Percentiles rank a stretch among this genome's conserved stretches.
Evolutionary conservation across 805 yeast genomes (phyloP).

Genomic region (Clavispora santaluciae): DNA sequence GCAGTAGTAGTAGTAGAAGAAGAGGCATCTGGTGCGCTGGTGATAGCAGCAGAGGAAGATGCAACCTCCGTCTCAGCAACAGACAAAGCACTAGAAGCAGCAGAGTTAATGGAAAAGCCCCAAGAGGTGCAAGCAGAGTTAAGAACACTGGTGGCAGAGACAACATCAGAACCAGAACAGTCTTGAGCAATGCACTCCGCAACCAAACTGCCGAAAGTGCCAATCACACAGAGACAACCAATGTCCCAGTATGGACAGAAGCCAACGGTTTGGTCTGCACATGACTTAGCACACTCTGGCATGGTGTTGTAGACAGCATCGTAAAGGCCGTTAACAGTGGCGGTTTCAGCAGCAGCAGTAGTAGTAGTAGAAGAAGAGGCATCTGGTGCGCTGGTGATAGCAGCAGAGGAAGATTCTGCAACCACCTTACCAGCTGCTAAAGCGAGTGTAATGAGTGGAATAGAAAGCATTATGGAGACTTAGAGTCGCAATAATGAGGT

Average conservation of each 20-base stretch:
- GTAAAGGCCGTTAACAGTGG: slow-evolving; percentile 11
- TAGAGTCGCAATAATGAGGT: neutral
- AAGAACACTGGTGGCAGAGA: slow-evolving; percentile 5
- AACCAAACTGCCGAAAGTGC: slow-evolving; percentile 6
- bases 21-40: slow-evolving; percentile 4
- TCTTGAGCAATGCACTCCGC: slow-evolving; percentile 10
- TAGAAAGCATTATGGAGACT: neutral
- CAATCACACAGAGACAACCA: slow-evolving; percentile 13
- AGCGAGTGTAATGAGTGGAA: slow-evolving; percentile 1
- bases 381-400: slow-evolving; percentile 2
- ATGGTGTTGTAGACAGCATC: slow-evolving; percentile 8
- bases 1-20: slow-evolving; percentile 1
- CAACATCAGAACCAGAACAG: slow-evolving; percentile 8
- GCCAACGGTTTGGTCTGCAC: slow-evolving; percentile 5
- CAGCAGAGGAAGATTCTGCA: slow-evolving; percentile 5
- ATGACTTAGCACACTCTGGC: slow-evolving; percentile 10
- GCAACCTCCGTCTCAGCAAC: neutral
- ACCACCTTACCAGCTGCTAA: neutral
- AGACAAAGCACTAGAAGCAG: neutral
- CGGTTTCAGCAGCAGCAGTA: slow-evolving; percentile 6
- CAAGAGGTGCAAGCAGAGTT: slow-evolving; percentile 7
- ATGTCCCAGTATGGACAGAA: slow-evolving; percentile 14
- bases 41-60: slow-evolving; percentile 12
- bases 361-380: neutral
- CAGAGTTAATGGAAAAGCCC: neutral